Evolutionary conservation across 495 filamentous ascomycete genomes (phyloP), one percentile per base, ranked within the genome.

Genomic region (Cercophora samala): DNA sequence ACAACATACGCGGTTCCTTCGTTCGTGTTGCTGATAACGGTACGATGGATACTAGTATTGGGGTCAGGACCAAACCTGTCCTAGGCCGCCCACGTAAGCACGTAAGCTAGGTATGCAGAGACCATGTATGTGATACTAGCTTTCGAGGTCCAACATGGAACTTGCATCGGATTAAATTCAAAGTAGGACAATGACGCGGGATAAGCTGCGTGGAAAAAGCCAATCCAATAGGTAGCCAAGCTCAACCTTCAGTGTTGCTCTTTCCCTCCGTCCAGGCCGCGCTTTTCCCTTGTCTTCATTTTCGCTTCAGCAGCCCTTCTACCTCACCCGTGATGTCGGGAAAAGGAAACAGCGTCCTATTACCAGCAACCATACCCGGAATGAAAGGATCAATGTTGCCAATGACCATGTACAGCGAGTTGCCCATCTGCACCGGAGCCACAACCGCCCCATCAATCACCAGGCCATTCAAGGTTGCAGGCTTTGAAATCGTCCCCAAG

Each of bases 391-490:
- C 64, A 17, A 71, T 69, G 66, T 71, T 74, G 42, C 72, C 74
- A 2, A 71, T 60, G 15, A 76, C 66, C 53, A 69, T 63, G 55
- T 70, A 75, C 24, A 75, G 58, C 11, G 62, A 60, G 3, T 51
- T 42, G 0, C 76, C 77, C 9, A 78, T 70, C 68, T 79, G 76
- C 24, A 73, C 71, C 0, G 70, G 70, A 11, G 72, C 73, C 21
- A 68, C 68, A 21, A 70, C 72, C 4, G 65, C 32, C 0, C 56
- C 68, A 4, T 67, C 66, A 13, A 67, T 64, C 21, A 69, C 37
- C 26, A 68, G 17, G 5, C 63, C 68, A 13, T 66, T 25, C 23
- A 68, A 11, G 6, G 58, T 67, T 5, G 68, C 63, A 54, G 68
- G 65, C 25, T 67, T 69, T 62, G 76, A 63, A 6, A 78, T 72